Evolutionary conservation across 2,329 filamentous ascomycete genomes (phyloP), one percentile per base, ranked within the genome.

Genomic region (Stagonosporopsis tanaceti): DNA sequence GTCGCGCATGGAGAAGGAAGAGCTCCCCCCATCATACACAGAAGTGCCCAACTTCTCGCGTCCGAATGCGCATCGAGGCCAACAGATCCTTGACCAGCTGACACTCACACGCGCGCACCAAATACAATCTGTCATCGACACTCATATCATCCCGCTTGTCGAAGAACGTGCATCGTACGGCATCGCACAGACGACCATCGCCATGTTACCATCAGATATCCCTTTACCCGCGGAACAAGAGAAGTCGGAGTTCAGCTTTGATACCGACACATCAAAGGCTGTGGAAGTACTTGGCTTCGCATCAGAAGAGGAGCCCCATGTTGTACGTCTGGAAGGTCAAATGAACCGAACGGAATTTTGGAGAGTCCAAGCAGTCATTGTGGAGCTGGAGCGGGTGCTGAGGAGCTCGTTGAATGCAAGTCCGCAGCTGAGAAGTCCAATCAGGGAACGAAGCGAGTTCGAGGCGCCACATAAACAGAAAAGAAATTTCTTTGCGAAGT

Each of bases 121-220:
- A 48, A 76, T 82, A 50, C 64, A 71, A 24, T 60, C 72, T 30
- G 67, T 80, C 15, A 72, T 81, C 28, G 65, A 72, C 28, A 69
- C 61, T 2, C 69, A 78, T 58, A 75, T 82, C 54, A 73, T 78
- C 28, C 79, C 80, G 1, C 64, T 78, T 17, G 66, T 82, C 45
- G 64, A 74, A 51, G 58, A 72, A 12, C 77, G 78, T 60, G 76
- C 76, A 37, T 64, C 72, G 11, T 75, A 76, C 30, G 79, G 79
- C 27, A 75, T 81, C 37, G 76, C 77, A 15, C 76, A 76, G 57
- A 79, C 78, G 14, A 78, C 74, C 12, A 76, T 81, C 55, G 72
- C 80, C 30, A 69, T 82, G 14, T 66, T 82, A 0, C 80, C 80
- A 9, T 80, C 79, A 3, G 77, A 80, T 57, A 72, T 77, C 9